These are phyloP conservation scores for Lentinula lateritia DNA, from an alignment of 768 basidiomycete species.

Conservation along the genomic window DNA sequence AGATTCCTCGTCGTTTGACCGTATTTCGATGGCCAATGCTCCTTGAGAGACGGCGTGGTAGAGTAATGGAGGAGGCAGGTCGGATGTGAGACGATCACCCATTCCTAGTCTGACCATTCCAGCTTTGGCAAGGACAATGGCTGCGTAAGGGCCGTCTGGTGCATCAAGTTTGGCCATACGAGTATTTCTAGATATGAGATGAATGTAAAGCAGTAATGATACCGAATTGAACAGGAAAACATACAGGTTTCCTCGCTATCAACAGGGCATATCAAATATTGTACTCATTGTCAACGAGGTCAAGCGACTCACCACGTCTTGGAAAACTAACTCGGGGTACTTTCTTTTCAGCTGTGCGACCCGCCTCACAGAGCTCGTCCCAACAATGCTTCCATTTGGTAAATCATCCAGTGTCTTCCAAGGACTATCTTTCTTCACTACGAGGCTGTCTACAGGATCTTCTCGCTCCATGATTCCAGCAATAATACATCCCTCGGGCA, in stretches of 20 bases:
- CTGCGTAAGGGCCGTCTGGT: slow-evolving; percentile 71
- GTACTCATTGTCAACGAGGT: not conserved
- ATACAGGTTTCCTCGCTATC: slow-evolving; percentile 82
- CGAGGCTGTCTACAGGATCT: slow-evolving; percentile 83
- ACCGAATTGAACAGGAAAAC: slow-evolving; percentile 20
- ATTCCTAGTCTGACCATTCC: slow-evolving; percentile 80
- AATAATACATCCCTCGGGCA: slow-evolving; percentile 81
- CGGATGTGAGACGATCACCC: slow-evolving; percentile 68
- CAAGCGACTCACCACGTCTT: slow-evolving; percentile 75
- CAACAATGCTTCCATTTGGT: slow-evolving; percentile 86
- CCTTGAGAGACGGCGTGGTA: slow-evolving; percentile 94
- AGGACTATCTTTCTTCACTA: slow-evolving; percentile 54
- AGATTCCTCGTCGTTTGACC: slow-evolving; percentile 55
- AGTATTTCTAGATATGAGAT: slow-evolving; percentile 57
- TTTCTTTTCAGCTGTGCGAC: slow-evolving; percentile 83
- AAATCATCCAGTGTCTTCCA: slow-evolving; percentile 79
- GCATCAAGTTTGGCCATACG: slow-evolving; percentile 89
- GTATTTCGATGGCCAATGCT: slow-evolving; percentile 84
- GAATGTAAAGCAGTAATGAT: not conserved
- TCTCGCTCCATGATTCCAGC: slow-evolving; percentile 84
- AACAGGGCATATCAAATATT: not conserved
- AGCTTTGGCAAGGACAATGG: slow-evolving; percentile 89
- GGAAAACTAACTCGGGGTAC: slow-evolving; percentile 72
- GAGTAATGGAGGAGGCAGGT: slow-evolving; percentile 68
- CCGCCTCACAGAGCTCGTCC: slow-evolving; percentile 89